Evolutionary conservation across 1,284 basidiomycete species (phyloP), one percentile per base, ranked within the genome.

Genomic region (Leccinum pachyderme): DNA sequence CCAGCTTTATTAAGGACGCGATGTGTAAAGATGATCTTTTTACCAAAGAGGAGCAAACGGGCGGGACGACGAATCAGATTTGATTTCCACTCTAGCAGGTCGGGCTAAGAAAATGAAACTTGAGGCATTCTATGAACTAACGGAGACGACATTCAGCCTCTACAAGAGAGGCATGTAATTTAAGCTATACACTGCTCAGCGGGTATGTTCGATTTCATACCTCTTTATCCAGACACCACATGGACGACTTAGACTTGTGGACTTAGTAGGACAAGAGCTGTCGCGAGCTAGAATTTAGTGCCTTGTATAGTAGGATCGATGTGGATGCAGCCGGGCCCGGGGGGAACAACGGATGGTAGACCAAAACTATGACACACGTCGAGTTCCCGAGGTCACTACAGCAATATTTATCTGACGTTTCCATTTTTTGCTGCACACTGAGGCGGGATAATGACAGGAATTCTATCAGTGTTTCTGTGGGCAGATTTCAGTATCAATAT

Each of bases 41-140:
- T 41, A 41, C 22, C 22, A 41, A 41, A 41, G 39, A 41, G 22
- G 22, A 41, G 22, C 39, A 12, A 41, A 18, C 12, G 22, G 39
- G 39, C 18, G 39, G 24, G 22, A 41, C 11, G 18, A 39, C 39
- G 22, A 41, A 41, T 41, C 39, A 41, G 22, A 41, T 41, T 22
- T 71, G 22, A 41, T 41, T 22, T 71, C 72, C 1, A 61, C 63
- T 18, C 54, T 66, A 5, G 72, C 74, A 2, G 54, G 60, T 13
- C 63, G 53, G 8, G 43, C 57, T 3, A 54, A 61, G 0, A 60
- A 61, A 32, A 54, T 63, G 0, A 75, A 70, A 37, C 31, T 66
- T 24, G 63, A 68, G 25, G 63, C 55, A 4, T 61, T 71, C 3
- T 18, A 47, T 6, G 51, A 56, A 11, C 18, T 75, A 6, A 64